Evolutionary conservation across 2,329 filamentous ascomycete genomes (phyloP).

Genomic region (Fusarium robinianum): DNA sequence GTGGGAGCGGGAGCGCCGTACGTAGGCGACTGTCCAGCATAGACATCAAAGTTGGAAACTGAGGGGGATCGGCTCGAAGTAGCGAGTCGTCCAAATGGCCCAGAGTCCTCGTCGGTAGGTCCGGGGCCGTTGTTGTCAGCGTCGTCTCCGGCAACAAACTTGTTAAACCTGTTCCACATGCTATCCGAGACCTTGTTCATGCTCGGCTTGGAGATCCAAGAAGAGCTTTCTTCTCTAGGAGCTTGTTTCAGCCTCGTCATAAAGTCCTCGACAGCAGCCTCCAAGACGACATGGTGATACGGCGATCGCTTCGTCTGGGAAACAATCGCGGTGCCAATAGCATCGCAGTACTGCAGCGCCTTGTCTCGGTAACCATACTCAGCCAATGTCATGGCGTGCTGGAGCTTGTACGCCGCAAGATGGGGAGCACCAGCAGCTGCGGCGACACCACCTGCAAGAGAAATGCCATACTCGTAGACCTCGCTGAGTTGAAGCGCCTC

Average conservation of each 20-base stretch:
- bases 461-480: constrained; percentile 88
- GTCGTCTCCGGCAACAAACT: constrained; percentile 93
- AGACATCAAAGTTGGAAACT: constrained; percentile 72
- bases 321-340: constrained; percentile 74
- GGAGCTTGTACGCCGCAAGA: constrained; percentile 86
- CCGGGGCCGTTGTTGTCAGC: constrained; percentile 74
- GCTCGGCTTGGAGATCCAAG: constrained; percentile 93
- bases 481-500: constrained; percentile 94
- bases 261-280: constrained; percentile 80
- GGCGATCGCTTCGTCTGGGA: constrained; percentile 81
- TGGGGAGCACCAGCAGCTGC: constrained; percentile 71
- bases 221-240: constrained; percentile 77
- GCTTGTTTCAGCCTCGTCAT: constrained; percentile 81
- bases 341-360: constrained; percentile 89
- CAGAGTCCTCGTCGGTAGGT: constrained; percentile 65
- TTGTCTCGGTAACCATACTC: constrained; percentile 82
- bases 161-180: constrained; percentile 92
- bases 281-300: constrained; percentile 80
- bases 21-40: constrained; percentile 57
- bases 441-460: constrained; percentile 63
- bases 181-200: constrained; percentile 95
- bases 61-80: constrained; percentile 76
- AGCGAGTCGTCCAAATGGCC: constrained; percentile 82
- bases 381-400: constrained; percentile 81
- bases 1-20: constrained; percentile 41